phyloP scores from a whole-genome alignment of 1,284 basidiomycete genomes.

The Ceratobasidium sp. region DNA sequence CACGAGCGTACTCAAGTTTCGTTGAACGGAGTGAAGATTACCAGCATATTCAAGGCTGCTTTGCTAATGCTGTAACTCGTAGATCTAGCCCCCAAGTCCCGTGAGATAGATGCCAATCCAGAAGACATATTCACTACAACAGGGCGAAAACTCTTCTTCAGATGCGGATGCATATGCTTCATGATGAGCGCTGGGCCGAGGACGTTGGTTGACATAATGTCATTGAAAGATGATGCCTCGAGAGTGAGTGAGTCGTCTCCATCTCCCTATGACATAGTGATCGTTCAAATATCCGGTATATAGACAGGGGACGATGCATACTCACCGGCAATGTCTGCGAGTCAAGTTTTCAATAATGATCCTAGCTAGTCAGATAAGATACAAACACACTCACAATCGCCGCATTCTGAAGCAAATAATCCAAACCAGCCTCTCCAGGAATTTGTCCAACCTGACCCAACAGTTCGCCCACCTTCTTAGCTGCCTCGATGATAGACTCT shows the following conservation, averaged over 20 bases:
- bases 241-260: constrained; percentile 36
- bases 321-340: no score
- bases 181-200: constrained; percentile 57
- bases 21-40: constrained; percentile 33
- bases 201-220: constrained; percentile 54
- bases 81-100: constrained; percentile 50
- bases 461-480: constrained; percentile 51
- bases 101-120: constrained; percentile 55
- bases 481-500: constrained; percentile 54
- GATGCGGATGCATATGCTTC: constrained; percentile 54
- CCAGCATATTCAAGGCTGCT: constrained; percentile 52
- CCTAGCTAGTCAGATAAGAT: no score
- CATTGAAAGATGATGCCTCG: constrained; percentile 30
- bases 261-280: constrained; percentile 49
- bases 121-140: constrained; percentile 59
- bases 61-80: constrained; percentile 52
- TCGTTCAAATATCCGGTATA: constrained; percentile 11
- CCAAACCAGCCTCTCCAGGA: constrained; percentile 53
- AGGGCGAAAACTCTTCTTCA: constrained; percentile 56
- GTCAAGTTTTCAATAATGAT: not conserved
- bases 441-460: constrained; percentile 51
- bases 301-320: not conserved
- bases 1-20: no score
- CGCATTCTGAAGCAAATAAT: constrained; percentile 62
- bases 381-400: constrained; percentile 54